Evolutionary conservation across 2,329 filamentous ascomycete genomes (phyloP).

Genomic region (Neofusicoccum sp.): DNA sequence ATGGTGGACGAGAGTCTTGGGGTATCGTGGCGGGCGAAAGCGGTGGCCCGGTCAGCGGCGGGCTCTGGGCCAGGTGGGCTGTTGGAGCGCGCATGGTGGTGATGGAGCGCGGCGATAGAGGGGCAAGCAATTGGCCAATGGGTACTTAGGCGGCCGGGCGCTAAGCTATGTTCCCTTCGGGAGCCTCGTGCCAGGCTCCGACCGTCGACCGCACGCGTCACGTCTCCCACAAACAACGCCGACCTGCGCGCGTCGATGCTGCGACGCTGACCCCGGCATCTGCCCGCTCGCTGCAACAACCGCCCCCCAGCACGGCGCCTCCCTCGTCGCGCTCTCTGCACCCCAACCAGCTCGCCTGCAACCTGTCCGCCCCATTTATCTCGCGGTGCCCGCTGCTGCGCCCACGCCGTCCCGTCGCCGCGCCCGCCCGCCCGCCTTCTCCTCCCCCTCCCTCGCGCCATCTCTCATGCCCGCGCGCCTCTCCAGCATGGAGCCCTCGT

Average conservation of each 20-base stretch:
- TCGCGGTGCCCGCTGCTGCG: background rate
- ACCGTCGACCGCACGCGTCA: constrained; percentile 11
- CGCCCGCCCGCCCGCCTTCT: constrained; percentile 3
- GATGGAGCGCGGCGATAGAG: constrained; percentile 7
- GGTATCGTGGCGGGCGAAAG: background rate
- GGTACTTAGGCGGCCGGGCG: background rate
- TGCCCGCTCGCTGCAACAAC: background rate
- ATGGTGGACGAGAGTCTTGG: background rate
- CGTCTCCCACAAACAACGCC: constrained; percentile 13
- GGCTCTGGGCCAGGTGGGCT: background rate
- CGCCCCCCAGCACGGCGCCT: background rate
- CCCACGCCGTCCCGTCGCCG: too few relatives aligned
- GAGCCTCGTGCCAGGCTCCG: background rate
- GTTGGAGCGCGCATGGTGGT: background rate
- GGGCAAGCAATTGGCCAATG: constrained; percentile 17
- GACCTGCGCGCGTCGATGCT: constrained; percentile 13
- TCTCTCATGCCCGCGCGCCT: constrained; percentile 19
- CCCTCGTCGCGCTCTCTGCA: background rate
- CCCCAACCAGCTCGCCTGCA: background rate
- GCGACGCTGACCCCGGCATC: constrained; percentile 10
- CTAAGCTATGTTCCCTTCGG: background rate
- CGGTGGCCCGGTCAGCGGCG: background rate
- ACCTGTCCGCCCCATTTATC: constrained; percentile 10
- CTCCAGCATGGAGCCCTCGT: constrained; percentile 22
- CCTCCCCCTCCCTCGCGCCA: background rate